phyloP scores from a whole-genome alignment of 352 stramenopile genomes.

The Blastocystis sp. region DNA sequence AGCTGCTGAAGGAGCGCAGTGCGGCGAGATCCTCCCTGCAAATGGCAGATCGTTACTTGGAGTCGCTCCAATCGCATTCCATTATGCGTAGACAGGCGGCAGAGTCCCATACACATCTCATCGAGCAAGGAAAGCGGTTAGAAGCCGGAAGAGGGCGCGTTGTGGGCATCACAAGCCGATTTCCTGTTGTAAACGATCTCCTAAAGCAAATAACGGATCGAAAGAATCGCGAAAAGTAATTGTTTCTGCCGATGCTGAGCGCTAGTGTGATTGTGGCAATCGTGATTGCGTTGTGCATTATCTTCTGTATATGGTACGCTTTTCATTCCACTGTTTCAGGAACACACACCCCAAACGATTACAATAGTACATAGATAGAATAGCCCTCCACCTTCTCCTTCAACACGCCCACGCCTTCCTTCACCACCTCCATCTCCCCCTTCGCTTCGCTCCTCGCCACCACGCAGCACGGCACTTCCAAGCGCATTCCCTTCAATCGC shows the following conservation, averaged over 20 bases:
- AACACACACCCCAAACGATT: conserved; percentile 6
- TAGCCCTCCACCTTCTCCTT: conserved; percentile 1
- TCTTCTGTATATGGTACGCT: conserved; percentile 62
- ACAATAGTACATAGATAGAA: conserved; percentile 40
- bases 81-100: conserved; percentile 17
- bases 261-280: conserved; percentile 43
- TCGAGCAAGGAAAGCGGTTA: conserved; percentile 47
- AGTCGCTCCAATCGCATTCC: not conserved
- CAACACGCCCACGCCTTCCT: conserved; percentile 2
- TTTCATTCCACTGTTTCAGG: conserved; percentile 51
- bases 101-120: conserved; percentile 24
- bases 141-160: conserved; percentile 14
- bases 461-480: conserved; percentile 28
- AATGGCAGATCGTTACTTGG: conserved; percentile 64
- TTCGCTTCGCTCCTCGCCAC: conserved; percentile 32
- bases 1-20: conserved; percentile 40
- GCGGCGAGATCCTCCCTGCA: conserved; percentile 18
- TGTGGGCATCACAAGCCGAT: not conserved
- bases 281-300: conserved; percentile 38
- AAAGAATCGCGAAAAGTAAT: conserved; percentile 43
- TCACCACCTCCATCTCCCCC: conserved; percentile 2
- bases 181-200: conserved; percentile 21
- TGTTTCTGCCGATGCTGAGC: not conserved
- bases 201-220: conserved; percentile 27
- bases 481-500: not conserved